A percentile compares a stretch with the other conserved stretches of the same genome.
Conservation (phyloP, 2,329 filamentous ascomycete genomes). For the Hypoxylon sp. region DNA sequence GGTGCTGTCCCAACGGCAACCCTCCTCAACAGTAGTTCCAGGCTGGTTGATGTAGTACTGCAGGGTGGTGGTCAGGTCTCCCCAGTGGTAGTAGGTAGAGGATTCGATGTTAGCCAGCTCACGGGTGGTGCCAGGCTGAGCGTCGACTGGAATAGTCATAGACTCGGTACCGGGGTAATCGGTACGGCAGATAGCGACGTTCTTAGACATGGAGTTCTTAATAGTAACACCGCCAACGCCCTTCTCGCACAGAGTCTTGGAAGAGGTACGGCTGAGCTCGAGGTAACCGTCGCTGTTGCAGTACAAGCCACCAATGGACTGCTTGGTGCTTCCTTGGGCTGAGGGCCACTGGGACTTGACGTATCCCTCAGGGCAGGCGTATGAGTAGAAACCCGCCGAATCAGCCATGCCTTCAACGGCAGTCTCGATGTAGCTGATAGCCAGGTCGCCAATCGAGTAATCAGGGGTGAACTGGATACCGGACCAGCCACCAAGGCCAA, state of each 20-base stretch:
- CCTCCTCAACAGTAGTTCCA: constrained; percentile 70
- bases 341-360: constrained; percentile 90
- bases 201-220: constrained; percentile 73
- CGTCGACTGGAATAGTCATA: constrained; percentile 81
- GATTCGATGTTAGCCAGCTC: constrained; percentile 80
- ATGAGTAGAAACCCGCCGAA: constrained; percentile 81
- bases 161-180: constrained; percentile 94
- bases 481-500: constrained; percentile 77
- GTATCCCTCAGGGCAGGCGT: constrained; percentile 90
- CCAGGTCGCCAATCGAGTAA: constrained; percentile 56
- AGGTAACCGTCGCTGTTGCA: constrained; percentile 80
- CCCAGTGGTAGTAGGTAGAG: constrained; percentile 78
- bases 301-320: constrained; percentile 88
- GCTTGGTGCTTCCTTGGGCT: constrained; percentile 77
- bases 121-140: constrained; percentile 65
- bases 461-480: constrained; percentile 74
- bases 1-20: constrained; percentile 76
- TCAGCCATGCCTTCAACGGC: constrained; percentile 69
- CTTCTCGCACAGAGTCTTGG: constrained; percentile 75
- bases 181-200: constrained; percentile 86
- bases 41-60: constrained; percentile 97
- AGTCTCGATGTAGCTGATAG: constrained; percentile 73
- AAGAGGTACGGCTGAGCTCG: constrained; percentile 74
- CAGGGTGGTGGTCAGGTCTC: constrained; percentile 78
- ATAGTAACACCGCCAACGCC: constrained; percentile 77